phyloP scores from a whole-genome alignment of 495 filamentous ascomycete species.

The Bathelium albidoporum region DNA sequence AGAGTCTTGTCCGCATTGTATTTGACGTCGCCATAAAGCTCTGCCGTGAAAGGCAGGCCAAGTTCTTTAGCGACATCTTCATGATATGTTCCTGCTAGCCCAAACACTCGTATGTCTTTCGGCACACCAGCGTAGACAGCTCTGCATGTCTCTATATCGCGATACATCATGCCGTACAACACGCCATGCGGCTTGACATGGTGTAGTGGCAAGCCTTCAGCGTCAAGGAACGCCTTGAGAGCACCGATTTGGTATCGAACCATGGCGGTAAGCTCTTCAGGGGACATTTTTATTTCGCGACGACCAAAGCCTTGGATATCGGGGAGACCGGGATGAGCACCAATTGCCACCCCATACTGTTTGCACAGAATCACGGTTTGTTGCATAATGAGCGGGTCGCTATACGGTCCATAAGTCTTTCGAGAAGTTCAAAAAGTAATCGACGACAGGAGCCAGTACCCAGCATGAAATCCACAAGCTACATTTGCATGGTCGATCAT shows the following conservation, averaged over 20 bases:
- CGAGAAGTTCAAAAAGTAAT: not conserved
- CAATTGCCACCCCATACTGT: slow-evolving; percentile 41
- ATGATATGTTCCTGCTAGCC: slow-evolving; percentile 43
- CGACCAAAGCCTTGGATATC: slow-evolving; percentile 55
- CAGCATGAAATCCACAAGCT: slow-evolving; percentile 52
- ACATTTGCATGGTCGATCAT: slow-evolving; percentile 50
- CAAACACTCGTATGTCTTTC: slow-evolving; percentile 45
- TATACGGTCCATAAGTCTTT: slow-evolving; percentile 6
- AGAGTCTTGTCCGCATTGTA: slow-evolving; percentile 42
- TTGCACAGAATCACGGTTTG: slow-evolving; percentile 48
- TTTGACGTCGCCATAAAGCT: slow-evolving; percentile 49
- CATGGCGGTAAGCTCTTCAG: slow-evolving; percentile 47
- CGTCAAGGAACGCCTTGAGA: slow-evolving; percentile 45
- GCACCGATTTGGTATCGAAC: slow-evolving; percentile 39
- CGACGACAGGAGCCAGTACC: slow-evolving; percentile 6
- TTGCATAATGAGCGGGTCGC: slow-evolving; percentile 51
- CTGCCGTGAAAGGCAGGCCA: slow-evolving; percentile 45
- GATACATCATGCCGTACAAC: slow-evolving; percentile 47
- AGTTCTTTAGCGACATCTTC: slow-evolving; percentile 44
- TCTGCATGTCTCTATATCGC: slow-evolving; percentile 39
- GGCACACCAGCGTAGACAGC: slow-evolving; percentile 44
- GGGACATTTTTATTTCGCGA: slow-evolving; percentile 43
- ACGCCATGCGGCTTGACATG: slow-evolving; percentile 54
- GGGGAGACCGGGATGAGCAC: slow-evolving; percentile 52
- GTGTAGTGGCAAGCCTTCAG: slow-evolving; percentile 43